A percentile compares a stretch with the other conserved stretches of the same genome.
Conservation (phyloP, 2,329 filamentous ascomycete species). For the Trichoderma harzianum region DNA sequence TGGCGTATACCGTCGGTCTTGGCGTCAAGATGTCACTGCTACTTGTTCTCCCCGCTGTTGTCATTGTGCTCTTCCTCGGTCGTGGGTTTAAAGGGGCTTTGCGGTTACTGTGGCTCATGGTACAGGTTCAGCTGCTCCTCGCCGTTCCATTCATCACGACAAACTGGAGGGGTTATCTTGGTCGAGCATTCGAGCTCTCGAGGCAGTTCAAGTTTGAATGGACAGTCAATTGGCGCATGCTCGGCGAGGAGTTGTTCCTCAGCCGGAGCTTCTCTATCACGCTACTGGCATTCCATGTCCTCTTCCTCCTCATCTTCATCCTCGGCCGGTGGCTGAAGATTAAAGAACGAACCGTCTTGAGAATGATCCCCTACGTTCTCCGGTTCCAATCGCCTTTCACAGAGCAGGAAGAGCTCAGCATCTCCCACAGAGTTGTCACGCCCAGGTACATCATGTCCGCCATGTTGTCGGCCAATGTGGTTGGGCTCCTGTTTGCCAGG, state of each 20-base stretch:
- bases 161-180: constrained; percentile 69
- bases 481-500: constrained; percentile 81
- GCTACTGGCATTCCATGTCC: constrained; percentile 63
- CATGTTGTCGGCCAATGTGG: constrained; percentile 70
- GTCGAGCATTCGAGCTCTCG: constrained; percentile 84
- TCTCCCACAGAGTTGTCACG: constrained; percentile 55
- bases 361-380: constrained; percentile 48
- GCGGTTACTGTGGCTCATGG: constrained; percentile 66
- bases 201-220: constrained; percentile 93
- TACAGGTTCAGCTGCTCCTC: constrained; percentile 70
- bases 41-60: constrained; percentile 77
- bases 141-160: constrained; percentile 64
- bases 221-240: constrained; percentile 98
- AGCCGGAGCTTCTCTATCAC: constrained; percentile 62
- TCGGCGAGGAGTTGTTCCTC: constrained; percentile 80
- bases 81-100: constrained; percentile 64
- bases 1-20: constrained; percentile 73
- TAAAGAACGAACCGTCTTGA: constrained; percentile 54
- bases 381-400: constrained; percentile 44
- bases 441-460: constrained; percentile 72
- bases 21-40: constrained; percentile 96
- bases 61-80: constrained; percentile 69
- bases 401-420: constrained; percentile 51
- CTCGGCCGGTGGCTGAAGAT: constrained; percentile 70
- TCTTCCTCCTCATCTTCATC: constrained; percentile 65